Evolutionary conservation across 208 protist species (phyloP).

Genomic region (Trichomonas vaginalis): DNA sequence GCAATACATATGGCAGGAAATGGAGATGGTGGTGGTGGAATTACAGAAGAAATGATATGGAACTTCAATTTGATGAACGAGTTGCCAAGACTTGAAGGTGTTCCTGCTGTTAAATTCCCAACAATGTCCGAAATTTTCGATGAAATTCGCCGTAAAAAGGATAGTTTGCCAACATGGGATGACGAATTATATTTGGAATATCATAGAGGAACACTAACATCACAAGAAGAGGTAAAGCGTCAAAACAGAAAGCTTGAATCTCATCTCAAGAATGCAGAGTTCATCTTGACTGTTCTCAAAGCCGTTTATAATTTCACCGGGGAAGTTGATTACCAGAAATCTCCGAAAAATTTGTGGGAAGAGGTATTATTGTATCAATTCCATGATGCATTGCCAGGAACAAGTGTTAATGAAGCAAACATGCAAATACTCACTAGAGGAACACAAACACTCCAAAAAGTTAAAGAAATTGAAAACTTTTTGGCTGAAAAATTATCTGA

Average conservation of each 20-base stretch:
- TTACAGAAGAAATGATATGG: not conserved
- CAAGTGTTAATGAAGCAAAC: not conserved
- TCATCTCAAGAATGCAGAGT: not conserved
- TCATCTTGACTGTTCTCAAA: not conserved
- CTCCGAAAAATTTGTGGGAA: not conserved
- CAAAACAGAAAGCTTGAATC: slow-evolving; percentile 1
- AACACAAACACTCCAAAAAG: not conserved
- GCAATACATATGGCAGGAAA: not conserved
- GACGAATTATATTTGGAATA: slow-evolving; percentile 19
- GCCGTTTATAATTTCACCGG: not conserved
- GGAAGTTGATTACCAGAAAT: not conserved
- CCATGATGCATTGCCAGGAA: slow-evolving; percentile 1
- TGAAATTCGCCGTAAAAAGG: not conserved
- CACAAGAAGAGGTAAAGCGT: slow-evolving; percentile 14
- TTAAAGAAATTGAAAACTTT: not conserved
- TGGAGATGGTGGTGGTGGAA: not conserved
- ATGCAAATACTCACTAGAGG: not conserved
- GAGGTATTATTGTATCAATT: not conserved
- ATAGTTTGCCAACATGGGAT: not conserved
- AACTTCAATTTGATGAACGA: not conserved
- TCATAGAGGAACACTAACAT: slow-evolving; percentile 21
- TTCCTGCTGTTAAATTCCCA: not conserved
- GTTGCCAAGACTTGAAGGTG: not conserved
- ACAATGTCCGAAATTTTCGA: not conserved
- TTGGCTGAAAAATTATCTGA: not conserved